These are phyloP conservation scores for Sapria himalayana DNA, from an alignment of 345 rosid genomes.

Conservation along the genomic window DNA sequence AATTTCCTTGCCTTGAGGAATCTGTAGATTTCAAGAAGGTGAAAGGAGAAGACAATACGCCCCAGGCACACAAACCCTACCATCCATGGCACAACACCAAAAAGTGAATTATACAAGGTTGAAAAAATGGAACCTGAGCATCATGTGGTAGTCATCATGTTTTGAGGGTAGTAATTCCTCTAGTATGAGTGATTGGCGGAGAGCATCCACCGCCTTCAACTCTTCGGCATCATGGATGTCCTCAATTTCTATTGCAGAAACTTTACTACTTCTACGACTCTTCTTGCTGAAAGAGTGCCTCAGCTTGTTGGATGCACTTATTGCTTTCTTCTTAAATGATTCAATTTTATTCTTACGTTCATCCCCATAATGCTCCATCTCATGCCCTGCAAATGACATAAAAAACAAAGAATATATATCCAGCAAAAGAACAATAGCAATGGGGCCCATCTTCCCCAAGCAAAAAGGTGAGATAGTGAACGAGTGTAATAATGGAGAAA, in stretches of 20 bases:
- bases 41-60: neutral
- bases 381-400: conserved; percentile 8
- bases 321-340: conserved; percentile 45
- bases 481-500: too few species aligned
- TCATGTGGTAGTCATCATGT: conserved; percentile 78
- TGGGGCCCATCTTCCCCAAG: too few species aligned
- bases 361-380: conserved; percentile 20
- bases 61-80: too few species aligned
- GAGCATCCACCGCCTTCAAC: conserved; percentile 50
- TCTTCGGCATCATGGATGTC: conserved; percentile 69
- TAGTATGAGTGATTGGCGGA: conserved; percentile 50
- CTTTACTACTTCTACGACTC: conserved; percentile 59
- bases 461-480: too few species aligned
- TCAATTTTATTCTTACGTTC: conserved; percentile 36
- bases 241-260: conserved; percentile 36
- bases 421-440: too few species aligned
- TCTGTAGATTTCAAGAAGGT: conserved; percentile 14
- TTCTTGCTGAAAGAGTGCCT: conserved; percentile 44
- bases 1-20: conserved; percentile 89
- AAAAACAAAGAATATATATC: neutral
- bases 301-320: conserved; percentile 54
- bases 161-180: conserved; percentile 62
- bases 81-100: too few species aligned
- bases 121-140: conserved; percentile 45
- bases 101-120: too few species aligned